phyloP scores from a whole-genome alignment of 139 green algal species.

The Chloropicon primus region DNA sequence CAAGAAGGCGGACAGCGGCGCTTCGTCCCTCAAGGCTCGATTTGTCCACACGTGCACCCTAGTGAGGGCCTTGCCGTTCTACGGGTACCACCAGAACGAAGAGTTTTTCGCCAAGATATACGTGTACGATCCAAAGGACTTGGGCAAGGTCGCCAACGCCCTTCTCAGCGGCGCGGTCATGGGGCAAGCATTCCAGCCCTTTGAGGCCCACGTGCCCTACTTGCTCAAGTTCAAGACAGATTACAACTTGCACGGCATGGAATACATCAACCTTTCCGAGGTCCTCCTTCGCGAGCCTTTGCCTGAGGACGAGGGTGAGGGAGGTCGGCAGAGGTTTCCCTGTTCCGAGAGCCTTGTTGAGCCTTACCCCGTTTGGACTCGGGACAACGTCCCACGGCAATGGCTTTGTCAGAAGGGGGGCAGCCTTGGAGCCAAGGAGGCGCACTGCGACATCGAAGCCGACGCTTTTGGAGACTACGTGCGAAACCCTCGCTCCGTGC shows the following conservation, averaged over 20 bases:
- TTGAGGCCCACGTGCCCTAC: conserved; percentile 12
- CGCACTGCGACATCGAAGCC: not conserved
- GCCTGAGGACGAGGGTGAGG: not conserved
- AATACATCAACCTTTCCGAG: not conserved
- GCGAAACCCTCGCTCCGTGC: not conserved
- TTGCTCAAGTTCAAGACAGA: conserved; percentile 4
- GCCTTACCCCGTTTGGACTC: not conserved
- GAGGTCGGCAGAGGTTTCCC: no score
- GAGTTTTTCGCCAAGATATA: conserved; percentile 4
- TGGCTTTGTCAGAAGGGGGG: not conserved
- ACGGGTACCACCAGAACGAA: conserved; percentile 3
- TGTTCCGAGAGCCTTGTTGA: no score
- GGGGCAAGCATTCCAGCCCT: not conserved
- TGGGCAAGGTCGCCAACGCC: not conserved
- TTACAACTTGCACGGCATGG: conserved; percentile 12
- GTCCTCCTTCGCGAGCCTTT: not conserved
- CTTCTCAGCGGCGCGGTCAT: not conserved
- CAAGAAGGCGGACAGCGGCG: not conserved
- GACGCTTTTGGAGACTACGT: not conserved
- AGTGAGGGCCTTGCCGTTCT: not conserved
- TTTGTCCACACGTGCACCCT: not conserved
- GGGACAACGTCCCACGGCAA: not conserved
- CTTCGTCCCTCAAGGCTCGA: not conserved
- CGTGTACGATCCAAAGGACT: not conserved
- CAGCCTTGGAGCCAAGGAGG: not conserved